phyloP scores from a whole-genome alignment of 1,139 yeast genomes.

The Protomyces inouyei region DNA sequence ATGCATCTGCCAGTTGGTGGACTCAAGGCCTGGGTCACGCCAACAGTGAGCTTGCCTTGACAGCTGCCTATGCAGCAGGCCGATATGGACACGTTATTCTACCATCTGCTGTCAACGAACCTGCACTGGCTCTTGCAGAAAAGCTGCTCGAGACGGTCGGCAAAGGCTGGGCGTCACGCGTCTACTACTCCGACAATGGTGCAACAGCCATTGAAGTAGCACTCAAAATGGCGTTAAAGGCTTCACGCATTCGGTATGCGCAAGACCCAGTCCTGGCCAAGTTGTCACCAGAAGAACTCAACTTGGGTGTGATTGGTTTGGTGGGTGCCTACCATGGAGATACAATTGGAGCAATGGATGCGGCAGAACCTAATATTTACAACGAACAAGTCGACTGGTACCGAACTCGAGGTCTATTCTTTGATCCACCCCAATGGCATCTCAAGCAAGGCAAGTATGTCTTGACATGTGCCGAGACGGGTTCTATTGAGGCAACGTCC shows the following conservation, averaged over 20 bases:
- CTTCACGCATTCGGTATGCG: conserved; percentile 33
- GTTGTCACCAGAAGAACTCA: conserved; percentile 25
- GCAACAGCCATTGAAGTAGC: conserved; percentile 38
- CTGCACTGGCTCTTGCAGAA: conserved; percentile 36
- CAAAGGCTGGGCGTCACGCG: conserved; percentile 34
- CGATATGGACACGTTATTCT: conserved; percentile 38
- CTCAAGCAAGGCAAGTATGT: conserved; percentile 35
- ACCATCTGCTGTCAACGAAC: conserved; percentile 36
- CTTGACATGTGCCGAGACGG: conserved; percentile 18
- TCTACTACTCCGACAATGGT: conserved; percentile 38
- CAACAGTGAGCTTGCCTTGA: conserved; percentile 34
- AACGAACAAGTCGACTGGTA: conserved; percentile 37
- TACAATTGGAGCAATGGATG: conserved; percentile 38
- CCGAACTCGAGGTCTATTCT: conserved; percentile 35
- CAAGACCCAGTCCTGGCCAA: conserved; percentile 27
- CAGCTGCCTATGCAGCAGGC: conserved; percentile 38
- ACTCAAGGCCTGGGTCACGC: conserved; percentile 38
- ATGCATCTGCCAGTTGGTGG: conserved; percentile 40
- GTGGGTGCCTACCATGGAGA: conserved; percentile 38
- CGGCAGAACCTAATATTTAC: conserved; percentile 37
- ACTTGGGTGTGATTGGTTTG: conserved; percentile 35
- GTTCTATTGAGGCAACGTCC: conserved; percentile 29
- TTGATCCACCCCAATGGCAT: conserved; percentile 36
- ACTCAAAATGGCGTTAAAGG: conserved; percentile 37
- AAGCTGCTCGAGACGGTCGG: conserved; percentile 31